These are phyloP conservation scores for Lactarius trivialis DNA, from an alignment of 768 basidiomycete genomes.

Conservation along the genomic window DNA sequence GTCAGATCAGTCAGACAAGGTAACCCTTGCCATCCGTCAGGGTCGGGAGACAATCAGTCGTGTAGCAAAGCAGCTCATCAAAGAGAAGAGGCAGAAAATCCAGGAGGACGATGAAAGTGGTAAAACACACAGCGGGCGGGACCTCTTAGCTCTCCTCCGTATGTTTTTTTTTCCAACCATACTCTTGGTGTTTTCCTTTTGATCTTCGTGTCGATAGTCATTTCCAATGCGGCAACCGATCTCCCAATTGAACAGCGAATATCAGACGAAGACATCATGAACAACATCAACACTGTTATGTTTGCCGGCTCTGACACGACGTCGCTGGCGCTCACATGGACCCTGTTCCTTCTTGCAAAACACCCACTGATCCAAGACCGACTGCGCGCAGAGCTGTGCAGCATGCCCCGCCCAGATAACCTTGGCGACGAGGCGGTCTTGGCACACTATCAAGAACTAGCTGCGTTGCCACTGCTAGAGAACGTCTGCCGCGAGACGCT, in stretches of 20 bases:
- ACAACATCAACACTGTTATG: slow-evolving; percentile 85
- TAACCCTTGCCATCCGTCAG: slow-evolving; percentile 42
- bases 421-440: slow-evolving; percentile 46
- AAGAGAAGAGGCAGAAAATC: slow-evolving; percentile 73
- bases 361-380: slow-evolving; percentile 60
- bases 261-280: slow-evolving; percentile 80
- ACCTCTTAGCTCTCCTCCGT: slow-evolving; percentile 75
- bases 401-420: slow-evolving; percentile 33
- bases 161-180: slow-evolving; percentile 28
- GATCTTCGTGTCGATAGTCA: slow-evolving; percentile 46
- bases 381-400: slow-evolving; percentile 60
- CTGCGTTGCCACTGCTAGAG: slow-evolving; percentile 60
- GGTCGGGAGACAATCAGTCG: slow-evolving; percentile 59
- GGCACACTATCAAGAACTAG: slow-evolving; percentile 52
- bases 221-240: slow-evolving; percentile 72
- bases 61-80: slow-evolving; percentile 68
- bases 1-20: slow-evolving; percentile 46
- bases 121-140: slow-evolving; percentile 52
- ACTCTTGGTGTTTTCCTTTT: not conserved
- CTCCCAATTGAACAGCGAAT: slow-evolving; percentile 63
- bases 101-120: slow-evolving; percentile 51
- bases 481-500: slow-evolving; percentile 71
- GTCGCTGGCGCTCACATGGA: slow-evolving; percentile 80
- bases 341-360: slow-evolving; percentile 64
- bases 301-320: slow-evolving; percentile 89